Evolutionary conservation across 495 filamentous ascomycete genomes (phyloP), one percentile per base, ranked within the genome.

Genomic region (Penicillium angulare): DNA sequence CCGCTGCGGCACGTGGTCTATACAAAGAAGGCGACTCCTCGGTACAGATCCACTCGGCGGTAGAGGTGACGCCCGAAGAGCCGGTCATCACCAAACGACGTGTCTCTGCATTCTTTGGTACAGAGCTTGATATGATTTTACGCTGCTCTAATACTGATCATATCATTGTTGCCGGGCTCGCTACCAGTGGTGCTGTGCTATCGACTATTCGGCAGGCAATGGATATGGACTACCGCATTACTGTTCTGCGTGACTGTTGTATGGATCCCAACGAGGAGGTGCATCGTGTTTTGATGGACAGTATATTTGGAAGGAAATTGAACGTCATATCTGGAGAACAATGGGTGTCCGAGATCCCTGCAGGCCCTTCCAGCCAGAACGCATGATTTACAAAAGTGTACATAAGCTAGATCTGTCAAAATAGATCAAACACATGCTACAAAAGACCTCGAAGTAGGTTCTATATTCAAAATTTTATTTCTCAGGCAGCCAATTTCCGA

Each of bases 181-280:
- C 46, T 20, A 70, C 72, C 3, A 71, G 69, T 22, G 72, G 70
- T 9, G 71, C 66, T 6, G 69, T 74, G 7, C 53, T 76, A 24
- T 73, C 70, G 3, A 76, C 72, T 10, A 55, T 75, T 20, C 66
- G 64, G 9, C 59, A 69, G 17, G 72, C 64, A 7, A 55, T 49
- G 13, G 71, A 75, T 54, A 29, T 65, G 43, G 73, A 75, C 43
- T 71, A 66, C 27, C 38, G 52, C 2, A 27, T 75, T 24, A 67
- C 61, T 3, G 64, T 76, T 0, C 26, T 75, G 38, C 53, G 62
- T 17, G 71, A 75, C 52, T 40, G 68, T 2, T 74, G 69, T 43
- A 52, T 67, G 57, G 72, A 76, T 55, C 51, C 53, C 0, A 53
- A 74, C 29, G 48, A 63, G 21, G 65, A 69, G 20, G 43, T 67